These are phyloP conservation scores for Stemphylium beticola DNA, from an alignment of 2,329 filamentous ascomycete species.

Conservation along the genomic window DNA sequence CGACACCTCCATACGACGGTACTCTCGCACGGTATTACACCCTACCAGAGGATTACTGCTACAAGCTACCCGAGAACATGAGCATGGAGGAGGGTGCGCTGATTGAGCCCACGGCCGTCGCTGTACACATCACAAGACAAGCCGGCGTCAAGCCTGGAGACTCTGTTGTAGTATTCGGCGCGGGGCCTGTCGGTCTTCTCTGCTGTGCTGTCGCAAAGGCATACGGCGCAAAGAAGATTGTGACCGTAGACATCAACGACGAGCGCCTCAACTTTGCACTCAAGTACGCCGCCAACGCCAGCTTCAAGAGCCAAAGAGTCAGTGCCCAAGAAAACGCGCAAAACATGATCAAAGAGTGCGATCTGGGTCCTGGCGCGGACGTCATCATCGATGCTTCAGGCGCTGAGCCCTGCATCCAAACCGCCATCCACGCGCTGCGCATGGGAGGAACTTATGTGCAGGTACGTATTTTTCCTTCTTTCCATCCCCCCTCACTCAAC, in stretches of 20 bases:
- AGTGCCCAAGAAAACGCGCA: slow-evolving; percentile 74
- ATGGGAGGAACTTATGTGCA: slow-evolving; percentile 57
- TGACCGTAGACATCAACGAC: slow-evolving; percentile 87
- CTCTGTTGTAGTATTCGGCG: slow-evolving; percentile 56
- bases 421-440: slow-evolving; percentile 56
- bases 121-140: slow-evolving; percentile 57
- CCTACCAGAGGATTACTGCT: slow-evolving; percentile 89
- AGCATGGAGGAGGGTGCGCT: slow-evolving; percentile 86
- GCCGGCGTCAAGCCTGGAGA: slow-evolving; percentile 53
- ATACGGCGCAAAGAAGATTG: slow-evolving; percentile 83
- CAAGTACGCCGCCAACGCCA: slow-evolving; percentile 71
- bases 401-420: slow-evolving; percentile 58
- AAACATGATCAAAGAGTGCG: slow-evolving; percentile 68
- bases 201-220: slow-evolving; percentile 85
- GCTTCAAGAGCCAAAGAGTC: slow-evolving; percentile 66
- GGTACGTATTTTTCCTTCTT: slow-evolving; percentile 27
- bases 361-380: slow-evolving; percentile 61
- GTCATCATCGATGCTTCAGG: slow-evolving; percentile 57
- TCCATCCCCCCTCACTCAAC: not conserved
- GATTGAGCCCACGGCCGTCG: slow-evolving; percentile 69
- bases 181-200: slow-evolving; percentile 74
- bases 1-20: slow-evolving; percentile 90
- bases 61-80: slow-evolving; percentile 80
- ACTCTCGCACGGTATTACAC: slow-evolving; percentile 87
- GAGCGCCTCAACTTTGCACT: slow-evolving; percentile 79